These are phyloP conservation scores for Sorghum bicolor DNA, from an alignment of 176 grass and related monocot genomes.

Conservation along the genomic window DNA sequence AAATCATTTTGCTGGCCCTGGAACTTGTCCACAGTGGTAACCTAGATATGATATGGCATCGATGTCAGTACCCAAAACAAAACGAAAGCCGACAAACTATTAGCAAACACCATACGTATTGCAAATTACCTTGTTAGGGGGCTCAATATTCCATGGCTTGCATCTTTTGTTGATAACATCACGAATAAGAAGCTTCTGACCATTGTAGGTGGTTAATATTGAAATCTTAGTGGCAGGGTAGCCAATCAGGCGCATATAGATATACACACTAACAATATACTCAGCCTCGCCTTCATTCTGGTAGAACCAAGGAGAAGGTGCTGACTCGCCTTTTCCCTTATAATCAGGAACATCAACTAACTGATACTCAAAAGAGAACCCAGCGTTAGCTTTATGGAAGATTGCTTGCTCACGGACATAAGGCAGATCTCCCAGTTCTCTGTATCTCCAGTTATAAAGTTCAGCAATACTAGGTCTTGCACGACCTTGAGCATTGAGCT, in stretches of 20 bases:
- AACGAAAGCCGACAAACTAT: background rate
- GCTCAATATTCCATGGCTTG: slow-evolving; percentile 82
- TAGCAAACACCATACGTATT: slow-evolving; percentile 21
- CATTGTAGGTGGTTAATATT: slow-evolving; percentile 97
- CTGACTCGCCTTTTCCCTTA: slow-evolving; percentile 76
- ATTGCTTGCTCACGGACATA: slow-evolving; percentile 73
- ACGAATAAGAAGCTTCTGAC: slow-evolving; percentile 96
- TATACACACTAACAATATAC: slow-evolving; percentile 95
- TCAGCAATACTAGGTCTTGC: slow-evolving; percentile 82
- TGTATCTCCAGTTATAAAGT: slow-evolving; percentile 98
- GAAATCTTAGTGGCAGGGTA: slow-evolving; percentile 93
- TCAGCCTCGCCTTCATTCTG: slow-evolving; percentile 99
- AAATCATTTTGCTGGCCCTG: slow-evolving; percentile 99
- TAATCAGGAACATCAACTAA: slow-evolving; percentile 96
- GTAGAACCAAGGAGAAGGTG: slow-evolving; percentile 98
- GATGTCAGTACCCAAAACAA: slow-evolving; percentile 22
- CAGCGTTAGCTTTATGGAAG: slow-evolving; percentile 92
- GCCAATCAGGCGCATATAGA: slow-evolving; percentile 90
- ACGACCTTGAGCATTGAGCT: slow-evolving; percentile 96
- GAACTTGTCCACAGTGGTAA: slow-evolving; percentile 94
- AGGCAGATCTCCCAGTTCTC: slow-evolving; percentile 91
- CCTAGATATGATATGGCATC: slow-evolving; percentile 39
- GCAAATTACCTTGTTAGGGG: slow-evolving; percentile 77
- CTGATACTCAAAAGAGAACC: slow-evolving; percentile 95
- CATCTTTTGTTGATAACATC: slow-evolving; percentile 94